These are phyloP conservation scores for Balamuthia mandrillaris DNA, from an alignment of 208 protist genomes.

Conservation along the genomic window DNA sequence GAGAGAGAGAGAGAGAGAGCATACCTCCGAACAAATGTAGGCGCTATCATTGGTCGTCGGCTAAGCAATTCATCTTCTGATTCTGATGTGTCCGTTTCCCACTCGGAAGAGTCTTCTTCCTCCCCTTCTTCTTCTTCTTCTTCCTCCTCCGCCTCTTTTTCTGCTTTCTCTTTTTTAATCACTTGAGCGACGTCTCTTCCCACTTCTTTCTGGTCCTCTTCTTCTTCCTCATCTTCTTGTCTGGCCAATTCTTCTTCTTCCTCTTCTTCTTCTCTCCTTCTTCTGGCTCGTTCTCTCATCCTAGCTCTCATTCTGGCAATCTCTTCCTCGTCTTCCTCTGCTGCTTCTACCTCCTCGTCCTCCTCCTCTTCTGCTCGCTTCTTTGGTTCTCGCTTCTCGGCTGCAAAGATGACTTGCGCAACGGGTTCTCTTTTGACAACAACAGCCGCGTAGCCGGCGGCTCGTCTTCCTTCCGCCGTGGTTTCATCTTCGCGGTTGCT, in stretches of 20 bases:
- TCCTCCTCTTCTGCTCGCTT: neutral
- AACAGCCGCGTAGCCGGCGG: no score
- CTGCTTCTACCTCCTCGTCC: neutral
- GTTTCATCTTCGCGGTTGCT: no score
- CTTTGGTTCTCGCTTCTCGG: no score
- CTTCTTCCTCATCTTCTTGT: neutral
- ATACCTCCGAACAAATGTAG: conserved; percentile 1
- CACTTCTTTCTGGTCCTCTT: neutral
- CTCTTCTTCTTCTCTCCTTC: neutral
- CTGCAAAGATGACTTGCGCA: no score
- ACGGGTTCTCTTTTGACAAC: no score
- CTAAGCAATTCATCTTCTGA: neutral
- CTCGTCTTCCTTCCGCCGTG: no score
- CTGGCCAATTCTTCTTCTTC: neutral
- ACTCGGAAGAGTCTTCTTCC: neutral
- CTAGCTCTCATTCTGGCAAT: neutral
- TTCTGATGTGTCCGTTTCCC: neutral
- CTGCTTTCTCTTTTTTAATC: neutral
- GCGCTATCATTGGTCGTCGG: neutral
- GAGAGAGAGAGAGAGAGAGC: no score
- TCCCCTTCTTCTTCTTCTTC: neutral
- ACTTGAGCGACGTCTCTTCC: neutral
- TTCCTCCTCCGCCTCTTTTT: no score
- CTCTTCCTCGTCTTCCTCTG: neutral
- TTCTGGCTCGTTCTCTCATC: neutral